Conservation (phyloP, 2,329 filamentous ascomycete species). For the Diaporthe citri region DNA sequence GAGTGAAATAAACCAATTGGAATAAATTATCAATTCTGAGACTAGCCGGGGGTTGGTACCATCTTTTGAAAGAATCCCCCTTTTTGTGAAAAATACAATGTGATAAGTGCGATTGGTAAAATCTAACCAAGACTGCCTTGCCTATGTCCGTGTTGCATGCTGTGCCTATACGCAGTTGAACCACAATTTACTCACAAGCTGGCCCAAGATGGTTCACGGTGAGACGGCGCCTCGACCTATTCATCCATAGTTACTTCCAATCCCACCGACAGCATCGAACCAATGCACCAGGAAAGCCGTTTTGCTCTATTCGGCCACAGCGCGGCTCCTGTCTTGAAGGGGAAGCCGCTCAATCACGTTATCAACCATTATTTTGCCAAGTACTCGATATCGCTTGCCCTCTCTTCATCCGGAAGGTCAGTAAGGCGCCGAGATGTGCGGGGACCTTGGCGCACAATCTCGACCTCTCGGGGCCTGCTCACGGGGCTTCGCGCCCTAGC, state of each 20-base stretch:
- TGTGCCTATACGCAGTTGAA: neutral
- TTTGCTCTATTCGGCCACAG: neutral
- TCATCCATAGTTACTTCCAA: neutral
- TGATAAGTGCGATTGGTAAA: neutral
- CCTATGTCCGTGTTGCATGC: neutral
- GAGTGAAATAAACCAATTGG: neutral
- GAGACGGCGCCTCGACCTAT: neutral
- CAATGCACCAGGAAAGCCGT: neutral
- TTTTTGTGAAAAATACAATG: neutral
- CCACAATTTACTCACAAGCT: neutral
- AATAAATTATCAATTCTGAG: neutral
- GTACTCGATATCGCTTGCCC: constrained; percentile 1
- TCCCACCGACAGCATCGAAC: neutral
- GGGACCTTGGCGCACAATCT: neutral
- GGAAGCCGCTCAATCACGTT: neutral
- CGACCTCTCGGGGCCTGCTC: neutral
- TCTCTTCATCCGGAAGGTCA: constrained; percentile 28
- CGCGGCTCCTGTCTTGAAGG: neutral
- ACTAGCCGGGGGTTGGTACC: neutral
- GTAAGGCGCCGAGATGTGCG: constrained; percentile 14
- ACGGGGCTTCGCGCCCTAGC: neutral
- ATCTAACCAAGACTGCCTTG: neutral
- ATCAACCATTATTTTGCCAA: neutral
- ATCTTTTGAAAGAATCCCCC: neutral
- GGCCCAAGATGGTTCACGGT: neutral